Evolutionary conservation across 139 green algal species (phyloP), one percentile per base, ranked within the genome.

Genomic region (Chlorella sp.): DNA sequence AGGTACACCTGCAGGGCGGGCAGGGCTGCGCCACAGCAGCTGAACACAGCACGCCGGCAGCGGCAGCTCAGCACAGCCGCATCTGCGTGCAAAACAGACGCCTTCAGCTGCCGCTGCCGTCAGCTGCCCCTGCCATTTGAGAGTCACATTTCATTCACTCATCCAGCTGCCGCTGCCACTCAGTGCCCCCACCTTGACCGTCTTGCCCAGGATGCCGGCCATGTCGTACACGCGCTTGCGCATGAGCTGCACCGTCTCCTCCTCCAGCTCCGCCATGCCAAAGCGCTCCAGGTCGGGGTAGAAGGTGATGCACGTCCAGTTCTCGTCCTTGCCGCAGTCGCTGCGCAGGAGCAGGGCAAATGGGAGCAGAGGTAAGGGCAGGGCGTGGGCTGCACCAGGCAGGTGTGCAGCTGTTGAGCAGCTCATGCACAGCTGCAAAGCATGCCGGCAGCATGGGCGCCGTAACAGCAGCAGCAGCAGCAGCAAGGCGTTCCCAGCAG

Each of bases 261-360:
- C 70, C 72, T 88, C 90, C 80, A 91, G 82, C 75, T 89, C 72
- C 56, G 72, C 72, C 97, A 99, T 99, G 81, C 95, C 93, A 90
- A 99, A 99, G 32, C 87, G 76, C 40, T 82, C 83, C 43, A 99
- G 92, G 87, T 99, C 97, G 26, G 97, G 97, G 84, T 94, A 92
- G 91, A 99, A 99, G 16, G 94, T 97, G 83, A 99, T 94, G 85
- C 91, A 93, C 0, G 97, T 99, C 95, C 95, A 99, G 91, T 98
- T 99, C 70, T 99, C 97, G n/a, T 44, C 93, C 3, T 91, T 44
- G 87, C 96, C 97, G 93, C 95, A 98, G 69, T 83, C 77, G 30
- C 77, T 83, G 77, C 51, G 51, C 54, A 30, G 34, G 67, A 16
- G 30, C 6, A 16, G 34, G 34, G 51, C 16, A 60, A 24, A 16